phyloP scores from a whole-genome alignment of 495 filamentous ascomycete species.

The Lichina pygmaea region DNA sequence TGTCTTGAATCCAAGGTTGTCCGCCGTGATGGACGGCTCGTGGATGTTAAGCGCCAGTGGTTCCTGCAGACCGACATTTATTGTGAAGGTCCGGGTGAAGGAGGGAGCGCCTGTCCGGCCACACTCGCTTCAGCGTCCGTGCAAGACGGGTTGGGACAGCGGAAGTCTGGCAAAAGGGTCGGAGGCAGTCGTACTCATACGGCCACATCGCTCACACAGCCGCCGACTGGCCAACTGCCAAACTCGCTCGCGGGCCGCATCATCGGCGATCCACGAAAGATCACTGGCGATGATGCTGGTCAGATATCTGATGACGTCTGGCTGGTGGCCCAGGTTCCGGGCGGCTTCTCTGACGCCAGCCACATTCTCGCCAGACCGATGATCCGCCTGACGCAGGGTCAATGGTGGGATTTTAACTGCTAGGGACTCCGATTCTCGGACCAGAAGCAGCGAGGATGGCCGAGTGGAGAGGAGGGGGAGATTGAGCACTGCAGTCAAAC shows the following conservation, averaged over 20 bases:
- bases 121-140: not conserved
- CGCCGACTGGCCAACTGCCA: constrained; percentile 58
- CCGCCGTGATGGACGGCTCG: constrained; percentile 66
- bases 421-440: constrained; percentile 13
- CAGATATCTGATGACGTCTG: constrained; percentile 28
- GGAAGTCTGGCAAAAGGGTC: too few species aligned
- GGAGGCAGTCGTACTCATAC: constrained; percentile 19
- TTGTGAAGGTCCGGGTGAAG: constrained; percentile 44
- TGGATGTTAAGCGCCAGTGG: constrained; percentile 38
- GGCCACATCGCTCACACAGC: constrained; percentile 60
- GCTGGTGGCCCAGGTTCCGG: constrained; percentile 5
- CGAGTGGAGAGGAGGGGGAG: constrained; percentile 19
- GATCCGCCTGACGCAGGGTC: constrained; percentile 4
- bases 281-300: constrained; percentile 48
- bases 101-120: constrained; percentile 38
- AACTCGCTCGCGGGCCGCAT: constrained; percentile 41
- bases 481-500: constrained; percentile 14
- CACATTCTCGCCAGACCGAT: too few species aligned
- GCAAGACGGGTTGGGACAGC: not conserved
- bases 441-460: constrained; percentile 12
- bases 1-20: constrained; percentile 77
- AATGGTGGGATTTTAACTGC: constrained; percentile 17
- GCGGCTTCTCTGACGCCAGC: not conserved
- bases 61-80: constrained; percentile 12
- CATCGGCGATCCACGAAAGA: constrained; percentile 47